Evolutionary conservation across 768 basidiomycete species (phyloP).

Genomic region (Collybiopsis luxurians): DNA sequence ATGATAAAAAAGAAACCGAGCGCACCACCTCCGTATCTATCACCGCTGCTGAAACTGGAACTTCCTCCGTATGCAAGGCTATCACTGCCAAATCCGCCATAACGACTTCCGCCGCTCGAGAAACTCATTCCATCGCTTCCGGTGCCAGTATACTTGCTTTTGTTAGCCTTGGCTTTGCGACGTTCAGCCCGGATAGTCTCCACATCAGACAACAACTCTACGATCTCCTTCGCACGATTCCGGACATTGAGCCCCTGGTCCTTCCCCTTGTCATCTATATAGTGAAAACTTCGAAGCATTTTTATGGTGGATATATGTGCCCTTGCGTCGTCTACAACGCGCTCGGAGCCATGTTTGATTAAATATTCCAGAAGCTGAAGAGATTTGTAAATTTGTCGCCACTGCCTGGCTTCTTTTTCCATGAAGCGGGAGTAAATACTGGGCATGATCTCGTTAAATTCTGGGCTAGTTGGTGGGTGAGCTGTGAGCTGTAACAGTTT

Average conservation of each 20-base stretch:
- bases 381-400: slow-evolving; percentile 99
- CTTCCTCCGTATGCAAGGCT: slow-evolving; percentile 40
- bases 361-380: slow-evolving; percentile 94
- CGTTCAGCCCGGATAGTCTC: slow-evolving; percentile 88
- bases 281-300: slow-evolving; percentile 97
- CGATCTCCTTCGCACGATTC: slow-evolving; percentile 89
- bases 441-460: slow-evolving; percentile 99
- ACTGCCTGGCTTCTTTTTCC: slow-evolving; percentile 97
- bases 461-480: slow-evolving; percentile 55
- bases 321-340: slow-evolving; percentile 96
- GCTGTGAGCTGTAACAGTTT: background rate
- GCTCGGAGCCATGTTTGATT: slow-evolving; percentile 94
- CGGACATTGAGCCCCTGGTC: slow-evolving; percentile 98
- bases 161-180: slow-evolving; percentile 89
- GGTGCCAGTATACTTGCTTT: slow-evolving; percentile 83
- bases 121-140: slow-evolving; percentile 82
- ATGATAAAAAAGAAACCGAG: background rate
- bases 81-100: slow-evolving; percentile 45
- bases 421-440: slow-evolving; percentile 93
- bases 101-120: slow-evolving; percentile 48
- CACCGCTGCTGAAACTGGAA: slow-evolving; percentile 30
- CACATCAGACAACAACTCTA: slow-evolving; percentile 88
- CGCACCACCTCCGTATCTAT: slow-evolving; percentile 22
- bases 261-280: slow-evolving; percentile 98
- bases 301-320: slow-evolving; percentile 94